Evolutionary conservation across 768 basidiomycete genomes (phyloP).

Genomic region (Rhodotorula sphaerocarpa): DNA sequence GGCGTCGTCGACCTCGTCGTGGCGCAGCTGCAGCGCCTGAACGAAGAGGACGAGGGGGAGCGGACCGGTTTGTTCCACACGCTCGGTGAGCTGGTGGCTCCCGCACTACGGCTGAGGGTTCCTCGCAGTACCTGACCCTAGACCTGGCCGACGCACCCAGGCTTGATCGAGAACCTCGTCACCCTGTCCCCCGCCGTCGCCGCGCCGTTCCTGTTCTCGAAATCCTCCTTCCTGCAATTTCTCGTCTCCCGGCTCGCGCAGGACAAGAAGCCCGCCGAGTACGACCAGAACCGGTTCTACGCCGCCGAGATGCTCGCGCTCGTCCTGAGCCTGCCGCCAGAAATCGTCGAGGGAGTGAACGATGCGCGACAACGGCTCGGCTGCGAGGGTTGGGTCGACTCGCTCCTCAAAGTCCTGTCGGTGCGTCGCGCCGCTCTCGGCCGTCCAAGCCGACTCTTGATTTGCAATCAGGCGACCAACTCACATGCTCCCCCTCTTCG

Average conservation of each 20-base stretch:
- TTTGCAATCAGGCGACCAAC: constrained; percentile 58
- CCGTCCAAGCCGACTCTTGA: constrained; percentile 29
- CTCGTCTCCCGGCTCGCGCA: constrained; percentile 65
- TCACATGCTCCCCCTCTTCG: constrained; percentile 39
- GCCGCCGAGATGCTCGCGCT: constrained; percentile 90
- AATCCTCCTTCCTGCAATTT: constrained; percentile 68
- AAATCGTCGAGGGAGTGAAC: constrained; percentile 19
- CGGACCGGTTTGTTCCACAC: constrained; percentile 87
- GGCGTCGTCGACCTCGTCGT: constrained; percentile 80
- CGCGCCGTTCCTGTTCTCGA: constrained; percentile 57
- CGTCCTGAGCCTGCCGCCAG: constrained; percentile 48
- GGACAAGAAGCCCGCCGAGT: constrained; percentile 45
- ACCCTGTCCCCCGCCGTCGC: constrained; percentile 75
- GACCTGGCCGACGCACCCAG: constrained; percentile 44
- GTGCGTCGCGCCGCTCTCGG: not conserved
- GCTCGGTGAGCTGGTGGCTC: constrained; percentile 63
- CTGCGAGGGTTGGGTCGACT: constrained; percentile 37
- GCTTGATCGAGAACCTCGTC: constrained; percentile 85
- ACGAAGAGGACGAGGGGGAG: constrained; percentile 84
- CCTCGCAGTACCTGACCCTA: too few relatives aligned
- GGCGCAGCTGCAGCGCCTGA: constrained; percentile 76
- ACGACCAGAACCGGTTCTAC: constrained; percentile 87
- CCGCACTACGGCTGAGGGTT: too few relatives aligned
- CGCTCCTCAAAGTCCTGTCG: constrained; percentile 23
- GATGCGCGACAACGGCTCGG: constrained; percentile 60